These are phyloP conservation scores for Favolaschia claudopus DNA, from an alignment of 768 basidiomycete genomes.

Conservation along the genomic window DNA sequence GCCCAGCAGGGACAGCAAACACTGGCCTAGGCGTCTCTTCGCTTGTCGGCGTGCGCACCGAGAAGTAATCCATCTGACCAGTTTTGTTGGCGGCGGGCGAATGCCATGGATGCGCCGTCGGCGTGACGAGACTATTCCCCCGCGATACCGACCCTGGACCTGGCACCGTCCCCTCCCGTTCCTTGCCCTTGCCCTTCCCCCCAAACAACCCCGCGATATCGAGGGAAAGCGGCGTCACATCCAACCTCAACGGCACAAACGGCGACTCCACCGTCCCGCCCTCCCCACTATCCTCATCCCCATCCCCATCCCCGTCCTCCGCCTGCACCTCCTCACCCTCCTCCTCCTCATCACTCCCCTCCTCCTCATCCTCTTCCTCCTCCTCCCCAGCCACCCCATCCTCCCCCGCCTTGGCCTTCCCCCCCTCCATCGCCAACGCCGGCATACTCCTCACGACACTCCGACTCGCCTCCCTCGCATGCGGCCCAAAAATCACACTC, in stretches of 20 bases:
- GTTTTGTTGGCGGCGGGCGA: too few species aligned
- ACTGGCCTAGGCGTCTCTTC: constrained; percentile 16
- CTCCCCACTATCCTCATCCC: constrained; percentile 18
- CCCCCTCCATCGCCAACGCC: constrained; percentile 51
- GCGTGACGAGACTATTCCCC: too few species aligned
- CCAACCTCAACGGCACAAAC: constrained; percentile 35
- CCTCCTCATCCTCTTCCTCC: constrained; percentile 41
- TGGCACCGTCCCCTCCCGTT: constrained; percentile 13
- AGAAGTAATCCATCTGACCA: constrained; percentile 29
- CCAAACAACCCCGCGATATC: constrained; percentile 35
- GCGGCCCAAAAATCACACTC: constrained; percentile 28
- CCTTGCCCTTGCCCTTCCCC: constrained; percentile 35
- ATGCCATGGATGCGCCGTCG: neutral
- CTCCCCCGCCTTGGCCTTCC: constrained; percentile 41
- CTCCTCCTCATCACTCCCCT: constrained; percentile 46
- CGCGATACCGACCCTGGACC: too few species aligned
- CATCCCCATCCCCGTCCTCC: constrained; percentile 40
- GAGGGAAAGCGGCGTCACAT: constrained; percentile 41
- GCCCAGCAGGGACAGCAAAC: neutral
- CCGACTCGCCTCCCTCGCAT: constrained; percentile 41
- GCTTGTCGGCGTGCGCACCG: constrained; percentile 32
- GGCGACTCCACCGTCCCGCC: constrained; percentile 17
- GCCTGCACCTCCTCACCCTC: constrained; percentile 38
- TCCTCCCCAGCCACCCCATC: constrained; percentile 44
- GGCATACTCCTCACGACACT: constrained; percentile 61